phyloP scores from a whole-genome alignment of 2,329 filamentous ascomycete genomes.

The Pseudogymnoascus sp. region DNA sequence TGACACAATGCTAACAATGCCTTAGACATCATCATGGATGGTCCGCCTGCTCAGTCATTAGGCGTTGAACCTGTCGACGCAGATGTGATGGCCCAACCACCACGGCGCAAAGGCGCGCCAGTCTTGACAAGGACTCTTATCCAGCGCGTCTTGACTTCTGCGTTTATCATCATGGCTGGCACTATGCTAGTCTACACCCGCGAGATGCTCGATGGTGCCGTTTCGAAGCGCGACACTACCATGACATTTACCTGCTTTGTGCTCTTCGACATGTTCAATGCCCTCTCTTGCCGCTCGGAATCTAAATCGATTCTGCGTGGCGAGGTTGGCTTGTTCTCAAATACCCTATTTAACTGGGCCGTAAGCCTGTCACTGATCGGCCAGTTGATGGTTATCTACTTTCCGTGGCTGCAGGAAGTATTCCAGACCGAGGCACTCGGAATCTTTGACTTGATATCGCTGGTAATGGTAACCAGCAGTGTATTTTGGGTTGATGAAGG shows the following conservation, averaged over 20 bases:
- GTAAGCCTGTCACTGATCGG: slow-evolving; percentile 77
- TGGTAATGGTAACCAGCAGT: slow-evolving; percentile 70
- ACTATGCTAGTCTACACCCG: slow-evolving; percentile 85
- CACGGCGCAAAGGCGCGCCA: slow-evolving; percentile 75
- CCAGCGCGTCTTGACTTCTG: slow-evolving; percentile 76
- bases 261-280: slow-evolving; percentile 99
- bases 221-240: slow-evolving; percentile 90
- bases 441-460: slow-evolving; percentile 61
- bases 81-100: slow-evolving; percentile 85
- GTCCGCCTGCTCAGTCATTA: slow-evolving; percentile 90
- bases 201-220: slow-evolving; percentile 80
- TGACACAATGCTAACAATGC: slow-evolving; percentile 21
- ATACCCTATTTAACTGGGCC: slow-evolving; percentile 94
- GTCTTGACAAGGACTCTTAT: slow-evolving; percentile 83
- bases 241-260: slow-evolving; percentile 99
- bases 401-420: slow-evolving; percentile 84
- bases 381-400: slow-evolving; percentile 86
- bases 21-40: slow-evolving; percentile 97
- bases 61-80: slow-evolving; percentile 93
- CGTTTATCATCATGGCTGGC: slow-evolving; percentile 81
- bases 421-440: slow-evolving; percentile 90
- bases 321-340: slow-evolving; percentile 73
- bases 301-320: slow-evolving; percentile 81
- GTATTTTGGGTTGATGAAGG: slow-evolving; percentile 95
- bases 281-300: slow-evolving; percentile 83